Evolutionary conservation across 805 yeast genomes (phyloP).

Genomic region (Yamadazyma laniorum): DNA sequence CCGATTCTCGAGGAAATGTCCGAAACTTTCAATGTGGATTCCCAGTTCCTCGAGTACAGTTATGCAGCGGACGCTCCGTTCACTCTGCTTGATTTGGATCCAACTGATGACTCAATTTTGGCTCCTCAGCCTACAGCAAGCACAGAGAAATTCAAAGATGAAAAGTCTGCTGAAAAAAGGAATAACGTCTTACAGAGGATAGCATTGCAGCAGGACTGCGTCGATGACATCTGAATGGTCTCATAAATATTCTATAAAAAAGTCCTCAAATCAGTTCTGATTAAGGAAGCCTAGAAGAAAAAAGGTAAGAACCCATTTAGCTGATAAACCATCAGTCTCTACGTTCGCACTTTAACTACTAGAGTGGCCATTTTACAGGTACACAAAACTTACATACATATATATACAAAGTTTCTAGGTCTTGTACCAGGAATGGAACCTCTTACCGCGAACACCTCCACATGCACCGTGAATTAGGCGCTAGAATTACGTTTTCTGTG

Average conservation of each 20-base stretch:
- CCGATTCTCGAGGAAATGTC: background rate
- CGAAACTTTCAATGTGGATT: background rate
- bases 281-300: too few relatives aligned
- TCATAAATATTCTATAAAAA: too few relatives aligned
- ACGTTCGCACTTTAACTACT: too few relatives aligned
- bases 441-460: too few relatives aligned
- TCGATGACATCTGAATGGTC: constrained; percentile 19
- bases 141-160: background rate
- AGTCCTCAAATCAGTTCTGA: too few relatives aligned
- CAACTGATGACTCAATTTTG: background rate
- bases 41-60: background rate
- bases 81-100: background rate
- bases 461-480: too few relatives aligned
- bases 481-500: background rate
- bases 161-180: background rate
- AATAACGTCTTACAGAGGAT: constrained; percentile 23
- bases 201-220: constrained; percentile 41
- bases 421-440: too few relatives aligned
- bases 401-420: too few relatives aligned
- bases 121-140: background rate
- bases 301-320: too few relatives aligned
- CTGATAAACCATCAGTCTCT: too few relatives aligned
- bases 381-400: too few relatives aligned
- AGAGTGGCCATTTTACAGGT: too few relatives aligned
- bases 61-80: background rate